These are phyloP conservation scores for Chiua virens DNA, from an alignment of 768 basidiomycete species.

Conservation along the genomic window DNA sequence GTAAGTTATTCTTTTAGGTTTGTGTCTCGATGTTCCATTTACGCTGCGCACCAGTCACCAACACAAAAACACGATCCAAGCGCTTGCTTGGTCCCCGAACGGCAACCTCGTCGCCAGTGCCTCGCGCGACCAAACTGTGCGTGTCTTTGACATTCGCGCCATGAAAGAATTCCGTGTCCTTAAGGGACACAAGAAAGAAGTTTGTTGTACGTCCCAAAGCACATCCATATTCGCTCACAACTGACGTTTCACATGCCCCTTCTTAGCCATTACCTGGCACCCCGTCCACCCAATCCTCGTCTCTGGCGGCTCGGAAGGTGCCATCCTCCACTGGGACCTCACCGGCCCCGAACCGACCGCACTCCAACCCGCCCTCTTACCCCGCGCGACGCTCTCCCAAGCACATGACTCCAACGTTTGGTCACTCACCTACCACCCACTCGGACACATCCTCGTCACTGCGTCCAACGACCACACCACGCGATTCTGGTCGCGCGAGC, in stretches of 20 bases:
- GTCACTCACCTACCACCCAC: constrained; percentile 92
- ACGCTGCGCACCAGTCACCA: constrained; percentile 61
- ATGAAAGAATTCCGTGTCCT: constrained; percentile 94
- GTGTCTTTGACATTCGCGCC: constrained; percentile 96
- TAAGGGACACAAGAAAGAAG: constrained; percentile 98
- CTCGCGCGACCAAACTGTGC: constrained; percentile 90
- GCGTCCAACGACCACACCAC: constrained; percentile 99
- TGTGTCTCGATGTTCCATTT: not conserved
- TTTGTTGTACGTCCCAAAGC: constrained; percentile 70
- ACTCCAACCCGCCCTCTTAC: constrained; percentile 44
- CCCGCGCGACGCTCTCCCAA: constrained; percentile 85
- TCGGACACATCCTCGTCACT: constrained; percentile 91
- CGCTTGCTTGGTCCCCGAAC: constrained; percentile 89
- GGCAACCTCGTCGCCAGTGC: constrained; percentile 94
- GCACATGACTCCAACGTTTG: constrained; percentile 99
- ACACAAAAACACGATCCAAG: constrained; percentile 97
- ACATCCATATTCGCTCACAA: not conserved
- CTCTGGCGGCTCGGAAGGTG: constrained; percentile 92
- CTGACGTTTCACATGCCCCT: not conserved
- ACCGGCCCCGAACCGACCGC: constrained; percentile 52
- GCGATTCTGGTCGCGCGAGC: constrained; percentile 95
- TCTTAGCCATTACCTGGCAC: constrained; percentile 89
- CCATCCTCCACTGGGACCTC: constrained; percentile 94
- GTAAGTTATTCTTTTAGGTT: constrained; percentile 43
- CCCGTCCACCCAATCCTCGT: constrained; percentile 90